These are phyloP conservation scores for Pythium dissotocum DNA, from an alignment of 352 stramenopile species.

Conservation along the genomic window DNA sequence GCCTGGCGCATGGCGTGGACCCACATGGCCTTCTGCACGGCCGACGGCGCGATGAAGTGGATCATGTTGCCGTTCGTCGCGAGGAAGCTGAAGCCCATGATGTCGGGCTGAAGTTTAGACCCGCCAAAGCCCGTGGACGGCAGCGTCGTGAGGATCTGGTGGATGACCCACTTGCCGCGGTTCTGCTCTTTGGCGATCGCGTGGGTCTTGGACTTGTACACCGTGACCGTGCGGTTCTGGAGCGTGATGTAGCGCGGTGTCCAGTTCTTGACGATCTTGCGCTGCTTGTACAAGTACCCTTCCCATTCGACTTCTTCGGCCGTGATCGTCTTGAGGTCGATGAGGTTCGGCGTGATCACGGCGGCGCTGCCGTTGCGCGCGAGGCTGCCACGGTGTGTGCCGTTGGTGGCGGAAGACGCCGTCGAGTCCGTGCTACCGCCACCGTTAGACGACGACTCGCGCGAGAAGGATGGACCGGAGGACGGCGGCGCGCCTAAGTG, in stretches of 20 bases:
- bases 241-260: constrained; percentile 86
- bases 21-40: constrained; percentile 82
- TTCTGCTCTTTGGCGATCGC: constrained; percentile 79
- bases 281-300: constrained; percentile 89
- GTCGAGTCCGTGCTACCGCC: not conserved
- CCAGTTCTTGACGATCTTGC: constrained; percentile 90
- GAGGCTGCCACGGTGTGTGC: constrained; percentile 19
- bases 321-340: constrained; percentile 87
- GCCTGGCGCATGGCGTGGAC: constrained; percentile 80
- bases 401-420: constrained; percentile 10
- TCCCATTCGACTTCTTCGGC: constrained; percentile 87
- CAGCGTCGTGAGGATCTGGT: constrained; percentile 76
- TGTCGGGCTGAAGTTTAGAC: constrained; percentile 74
- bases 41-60: constrained; percentile 77
- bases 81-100: constrained; percentile 82
- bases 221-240: constrained; percentile 74
- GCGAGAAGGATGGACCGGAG: constrained; percentile 19
- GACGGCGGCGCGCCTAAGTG: constrained; percentile 14
- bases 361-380: constrained; percentile 22
- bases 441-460: constrained; percentile 13
- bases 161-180: constrained; percentile 79
- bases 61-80: constrained; percentile 84
- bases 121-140: constrained; percentile 79
- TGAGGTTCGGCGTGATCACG: constrained; percentile 73
- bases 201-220: constrained; percentile 89